phyloP scores from a whole-genome alignment of 306 rosid genomes.

The Datisca glomerata region DNA sequence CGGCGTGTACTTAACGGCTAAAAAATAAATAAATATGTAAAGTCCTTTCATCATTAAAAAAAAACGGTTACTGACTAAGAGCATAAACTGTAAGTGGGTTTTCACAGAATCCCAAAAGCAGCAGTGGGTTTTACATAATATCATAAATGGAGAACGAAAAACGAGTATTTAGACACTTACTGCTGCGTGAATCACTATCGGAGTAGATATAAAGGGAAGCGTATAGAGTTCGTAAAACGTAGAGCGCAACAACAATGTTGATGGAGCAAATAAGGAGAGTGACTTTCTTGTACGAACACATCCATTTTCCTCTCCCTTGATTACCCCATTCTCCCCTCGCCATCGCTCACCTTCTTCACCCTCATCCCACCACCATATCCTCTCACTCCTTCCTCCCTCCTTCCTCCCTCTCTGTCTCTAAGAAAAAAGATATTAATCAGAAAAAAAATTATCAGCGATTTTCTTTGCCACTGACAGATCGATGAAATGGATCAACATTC shows the following conservation, averaged over 20 bases:
- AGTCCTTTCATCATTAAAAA: slow-evolving; percentile 5
- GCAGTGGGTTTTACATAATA: background rate
- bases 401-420: too few species aligned
- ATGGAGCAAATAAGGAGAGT: slow-evolving; percentile 62
- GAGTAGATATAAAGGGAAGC: slow-evolving; percentile 80
- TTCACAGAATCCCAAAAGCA: background rate
- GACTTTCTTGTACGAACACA: slow-evolving; percentile 73
- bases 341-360: slow-evolving; percentile 55
- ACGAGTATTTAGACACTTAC: slow-evolving; percentile 24
- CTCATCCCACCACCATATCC: slow-evolving; percentile 81
- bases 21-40: slow-evolving; percentile 4
- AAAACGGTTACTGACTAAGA: slow-evolving; percentile 3
- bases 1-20: slow-evolving; percentile 64
- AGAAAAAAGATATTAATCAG: too few species aligned
- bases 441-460: background rate
- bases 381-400: too few species aligned
- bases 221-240: slow-evolving; percentile 75
- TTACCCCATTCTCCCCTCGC: slow-evolving; percentile 65
- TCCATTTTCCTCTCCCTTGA: slow-evolving; percentile 53
- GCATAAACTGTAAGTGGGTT: slow-evolving; percentile 12
- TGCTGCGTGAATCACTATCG: slow-evolving; percentile 38
- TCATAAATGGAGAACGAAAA: background rate
- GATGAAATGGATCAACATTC: background rate
- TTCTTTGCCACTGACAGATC: background rate
- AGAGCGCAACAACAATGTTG: slow-evolving; percentile 88